Percentiles rank a stretch among this genome's conserved stretches.
Conservation (phyloP, 768 basidiomycete species). For the Phlebiopsis flavidoalba region DNA sequence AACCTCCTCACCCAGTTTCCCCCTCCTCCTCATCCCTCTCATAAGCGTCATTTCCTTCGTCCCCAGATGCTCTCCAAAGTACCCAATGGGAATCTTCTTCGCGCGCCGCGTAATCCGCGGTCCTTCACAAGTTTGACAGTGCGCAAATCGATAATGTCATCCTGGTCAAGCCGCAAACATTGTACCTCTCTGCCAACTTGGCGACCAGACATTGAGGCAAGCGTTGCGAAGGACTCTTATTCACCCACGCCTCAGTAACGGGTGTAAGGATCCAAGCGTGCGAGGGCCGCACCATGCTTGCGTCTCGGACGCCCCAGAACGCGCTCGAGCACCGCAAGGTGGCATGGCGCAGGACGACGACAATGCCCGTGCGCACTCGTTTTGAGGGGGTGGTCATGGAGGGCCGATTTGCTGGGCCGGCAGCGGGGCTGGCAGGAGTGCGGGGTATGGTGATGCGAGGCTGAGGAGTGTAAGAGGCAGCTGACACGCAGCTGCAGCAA, state of each 20-base stretch:
- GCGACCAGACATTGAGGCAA: slow-evolving; percentile 61
- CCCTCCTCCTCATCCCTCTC: slow-evolving; percentile 42
- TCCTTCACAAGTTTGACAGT: slow-evolving; percentile 61
- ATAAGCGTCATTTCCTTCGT: slow-evolving; percentile 28
- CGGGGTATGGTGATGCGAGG: slow-evolving; percentile 42
- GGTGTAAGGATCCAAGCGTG: slow-evolving; percentile 29
- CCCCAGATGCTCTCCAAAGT: slow-evolving; percentile 30
- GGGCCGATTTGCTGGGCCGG: slow-evolving; percentile 17
- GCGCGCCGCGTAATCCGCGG: slow-evolving; percentile 51
- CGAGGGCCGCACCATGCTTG: slow-evolving; percentile 1
- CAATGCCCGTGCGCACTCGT: slow-evolving; percentile 42
- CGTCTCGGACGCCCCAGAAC: slow-evolving; percentile 9
- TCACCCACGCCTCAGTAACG: slow-evolving; percentile 50
- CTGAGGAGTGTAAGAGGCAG: slow-evolving; percentile 49
- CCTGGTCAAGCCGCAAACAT: slow-evolving; percentile 64
- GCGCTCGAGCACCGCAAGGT: slow-evolving; percentile 14
- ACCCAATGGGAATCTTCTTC: slow-evolving; percentile 45
- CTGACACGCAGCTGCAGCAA: slow-evolving; percentile 2
- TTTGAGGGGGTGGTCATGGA: slow-evolving; percentile 38
- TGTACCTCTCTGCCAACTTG: slow-evolving; percentile 66
- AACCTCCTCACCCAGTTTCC: slow-evolving; percentile 50
- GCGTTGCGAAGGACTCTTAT: slow-evolving; percentile 50
- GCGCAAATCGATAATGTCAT: slow-evolving; percentile 71
- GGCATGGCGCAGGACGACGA: slow-evolving; percentile 28
- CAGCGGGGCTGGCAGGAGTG: slow-evolving; percentile 16